These are phyloP conservation scores for Psilocybe subaeruginosa DNA, from an alignment of 768 basidiomycete species.

Conservation along the genomic window DNA sequence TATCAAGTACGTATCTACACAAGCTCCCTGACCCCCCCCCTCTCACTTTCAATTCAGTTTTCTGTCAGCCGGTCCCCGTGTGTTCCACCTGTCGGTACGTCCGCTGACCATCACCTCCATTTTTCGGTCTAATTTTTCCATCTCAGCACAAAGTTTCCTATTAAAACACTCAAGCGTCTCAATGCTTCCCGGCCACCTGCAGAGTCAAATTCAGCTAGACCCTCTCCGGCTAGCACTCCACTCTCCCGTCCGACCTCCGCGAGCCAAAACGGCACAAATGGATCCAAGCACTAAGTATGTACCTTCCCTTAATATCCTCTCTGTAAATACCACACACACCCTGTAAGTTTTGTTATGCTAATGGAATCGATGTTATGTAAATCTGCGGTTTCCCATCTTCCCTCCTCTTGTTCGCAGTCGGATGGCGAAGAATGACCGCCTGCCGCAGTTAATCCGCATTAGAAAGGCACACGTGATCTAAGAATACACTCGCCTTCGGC, in stretches of 20 bases:
- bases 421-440: constrained; percentile 47
- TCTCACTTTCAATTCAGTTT: constrained; percentile 55
- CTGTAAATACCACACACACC: constrained; percentile 13
- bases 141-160: constrained; percentile 89
- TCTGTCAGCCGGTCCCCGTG: constrained; percentile 91
- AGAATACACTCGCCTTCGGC: constrained; percentile 52
- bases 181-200: constrained; percentile 60
- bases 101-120: constrained; percentile 26
- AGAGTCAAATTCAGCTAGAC: constrained; percentile 8
- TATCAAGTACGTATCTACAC: constrained; percentile 72
- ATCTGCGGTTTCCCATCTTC: constrained; percentile 39
- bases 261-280: constrained; percentile 24
- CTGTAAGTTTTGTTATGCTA: constrained; percentile 20
- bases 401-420: constrained; percentile 21
- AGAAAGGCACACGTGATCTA: neutral
- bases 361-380: constrained; percentile 60
- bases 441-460: constrained; percentile 17
- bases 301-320: constrained; percentile 1
- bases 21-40: constrained; percentile 1
- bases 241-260: constrained; percentile 33
- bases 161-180: constrained; percentile 86
- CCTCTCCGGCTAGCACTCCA: constrained; percentile 33
- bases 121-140: constrained; percentile 4
- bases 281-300: constrained; percentile 23
- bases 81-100: constrained; percentile 92